These are phyloP conservation scores for Olyra latifolia DNA, from an alignment of 176 grass and related monocot genomes.

Conservation along the genomic window DNA sequence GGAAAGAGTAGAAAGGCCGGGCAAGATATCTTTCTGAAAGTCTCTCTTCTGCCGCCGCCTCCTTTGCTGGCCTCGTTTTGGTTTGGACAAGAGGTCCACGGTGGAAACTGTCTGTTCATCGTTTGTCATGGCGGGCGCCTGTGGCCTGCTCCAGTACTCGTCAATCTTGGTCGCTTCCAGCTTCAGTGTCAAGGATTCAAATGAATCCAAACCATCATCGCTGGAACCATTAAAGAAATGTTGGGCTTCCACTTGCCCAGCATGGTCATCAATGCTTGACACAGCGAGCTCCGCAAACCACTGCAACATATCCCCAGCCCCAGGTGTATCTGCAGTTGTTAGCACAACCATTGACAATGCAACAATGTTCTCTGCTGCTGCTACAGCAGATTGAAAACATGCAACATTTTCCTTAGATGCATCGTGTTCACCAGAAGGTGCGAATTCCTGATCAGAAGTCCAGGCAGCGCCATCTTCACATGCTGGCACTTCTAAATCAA, in stretches of 20 bases:
- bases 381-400: slow-evolving; percentile 23
- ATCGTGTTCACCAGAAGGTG: neutral
- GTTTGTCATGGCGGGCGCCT: slow-evolving; percentile 20
- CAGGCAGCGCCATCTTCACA: slow-evolving; percentile 36
- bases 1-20: slow-evolving; percentile 68
- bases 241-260: slow-evolving; percentile 10
- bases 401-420: slow-evolving; percentile 15
- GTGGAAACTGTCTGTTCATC: slow-evolving; percentile 50
- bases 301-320: slow-evolving; percentile 45
- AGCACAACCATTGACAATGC: slow-evolving; percentile 50
- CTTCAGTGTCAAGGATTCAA: slow-evolving; percentile 82
- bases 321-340: slow-evolving; percentile 26
- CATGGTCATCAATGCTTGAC: slow-evolving; percentile 27
- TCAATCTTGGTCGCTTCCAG: slow-evolving; percentile 71
- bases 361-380: slow-evolving; percentile 74
- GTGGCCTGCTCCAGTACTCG: slow-evolving; percentile 56
- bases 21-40: slow-evolving; percentile 88
- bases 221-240: slow-evolving; percentile 25
- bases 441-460: slow-evolving; percentile 17
- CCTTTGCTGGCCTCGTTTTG: slow-evolving; percentile 67
- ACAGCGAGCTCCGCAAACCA: slow-evolving; percentile 69
- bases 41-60: slow-evolving; percentile 70
- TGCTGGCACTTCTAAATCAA: slow-evolving; percentile 55
- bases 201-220: slow-evolving; percentile 62
- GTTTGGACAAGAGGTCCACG: slow-evolving; percentile 52